Base-by-base conservation (phyloP, 371 early-diverging fungal species). In the Blakeslea trispora region DNA sequence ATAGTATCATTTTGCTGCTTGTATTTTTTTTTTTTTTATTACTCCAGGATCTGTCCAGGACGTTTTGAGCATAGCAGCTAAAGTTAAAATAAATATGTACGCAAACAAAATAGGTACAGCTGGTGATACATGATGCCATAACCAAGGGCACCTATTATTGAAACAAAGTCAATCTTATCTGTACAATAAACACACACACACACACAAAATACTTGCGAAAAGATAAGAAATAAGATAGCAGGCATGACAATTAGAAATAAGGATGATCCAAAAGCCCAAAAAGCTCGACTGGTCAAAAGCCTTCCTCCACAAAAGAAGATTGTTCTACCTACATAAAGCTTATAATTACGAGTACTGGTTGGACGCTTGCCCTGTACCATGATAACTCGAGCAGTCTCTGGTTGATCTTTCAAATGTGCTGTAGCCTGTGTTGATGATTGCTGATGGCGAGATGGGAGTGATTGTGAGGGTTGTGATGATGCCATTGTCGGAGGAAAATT, bases 21-120 rank as follows among this genome's bases (percentile, higher is more conserved):
- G n/a, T n/a, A n/a, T n/a, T n/a, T n/a, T n/a, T n/a, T n/a, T n/a
- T n/a, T n/a, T n/a, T 24, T 55, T 35, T 13, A 11, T 71, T 77
- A 89, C 87, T 13, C 96, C 95, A 2, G 96, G 96, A 73, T 96
- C 96, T 4, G 89, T 91, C 77, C 91, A 89, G 9, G 92, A 91
- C 4, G 95, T 82, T 66, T 85, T 87, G 42, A 91, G 68, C 87
- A 93, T 90, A 9, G 89, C 85, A 1, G 84, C 81, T 11, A 90
- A 50, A 4, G 90, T 69, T 19, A 90, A 59, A 0, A 83, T 68
- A 49, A 88, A 84, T 18, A 92, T 37, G 45, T 88, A 92, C 0
- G 69, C 84, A 65, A 92, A 93, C 17, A 91, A 54, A 48, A 91
- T 77, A 3, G 88, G 87, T 2, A 82, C 63, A 15, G 82, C 87